Base-by-base conservation (phyloP, 2,329 filamentous ascomycete species). In the Xenosphaeropsis pyriputrescens region DNA sequence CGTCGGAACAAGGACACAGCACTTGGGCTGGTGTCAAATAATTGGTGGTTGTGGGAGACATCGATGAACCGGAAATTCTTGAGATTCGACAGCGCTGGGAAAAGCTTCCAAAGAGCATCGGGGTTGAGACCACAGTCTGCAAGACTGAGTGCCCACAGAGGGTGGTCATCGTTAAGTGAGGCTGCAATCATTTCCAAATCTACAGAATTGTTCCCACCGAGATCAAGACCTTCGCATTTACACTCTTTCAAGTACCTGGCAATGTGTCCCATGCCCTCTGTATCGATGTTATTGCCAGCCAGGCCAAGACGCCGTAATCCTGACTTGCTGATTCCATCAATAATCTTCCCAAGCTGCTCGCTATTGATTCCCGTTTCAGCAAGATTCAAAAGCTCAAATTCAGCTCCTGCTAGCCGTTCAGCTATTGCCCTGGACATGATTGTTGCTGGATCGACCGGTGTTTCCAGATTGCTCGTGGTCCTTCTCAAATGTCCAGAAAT, bases 31-130 rank as follows among this genome's bases (percentile, higher is more conserved):
- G 67, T 66, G 37, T 76, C 71, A 53, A 93, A 94, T 13, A 98
- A 66, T 15, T 75, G 75, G 22, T 70, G 81, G 49, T 96, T 96
- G 51, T 94, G 85, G 5, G 85, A 94, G 29, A 98, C 65, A 55
- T 96, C 91, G 41, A 98, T 75, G 53, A 95, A 95, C 15, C 83
- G 77, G 53, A 95, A 80, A 45, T 79, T 73, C 2, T 69, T 67
- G 39, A 95, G 63, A 46, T 69, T 74, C 18, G 71, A 67, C 38
- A 96, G 60, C 6, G 74, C 74, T 4, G 85, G 85, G 36, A 96
- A 68, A 11, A 96, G 65, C 38, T 75, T 72, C 56, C 73, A 80
- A 16, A 96, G 63, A 9, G 79, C 77, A 1, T 73, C 66, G 0
- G 85, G 79, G 4, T 71, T 75, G 39, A 98, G 64, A 40, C 85